These are phyloP conservation scores for Sclerotinia trifoliorum DNA, from an alignment of 2,329 filamentous ascomycete species.

Conservation along the genomic window DNA sequence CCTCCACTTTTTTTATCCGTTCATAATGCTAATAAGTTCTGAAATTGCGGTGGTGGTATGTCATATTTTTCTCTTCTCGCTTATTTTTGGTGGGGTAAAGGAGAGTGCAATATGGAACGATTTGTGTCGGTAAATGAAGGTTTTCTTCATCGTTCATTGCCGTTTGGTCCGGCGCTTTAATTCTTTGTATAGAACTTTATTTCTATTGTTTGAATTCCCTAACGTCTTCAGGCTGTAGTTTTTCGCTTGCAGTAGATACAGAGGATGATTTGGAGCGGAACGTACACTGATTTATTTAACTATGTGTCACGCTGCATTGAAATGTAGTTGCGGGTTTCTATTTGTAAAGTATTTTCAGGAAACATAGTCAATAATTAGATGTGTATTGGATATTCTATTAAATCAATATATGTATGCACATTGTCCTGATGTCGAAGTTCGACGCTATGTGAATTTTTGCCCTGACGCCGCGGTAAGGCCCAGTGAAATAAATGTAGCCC, in stretches of 20 bases:
- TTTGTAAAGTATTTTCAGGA: neutral
- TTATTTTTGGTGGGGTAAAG: slow-evolving; percentile 8
- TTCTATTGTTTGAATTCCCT: neutral
- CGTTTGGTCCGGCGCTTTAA: neutral
- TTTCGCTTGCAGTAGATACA: neutral
- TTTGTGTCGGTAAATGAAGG: neutral
- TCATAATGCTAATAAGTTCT: neutral
- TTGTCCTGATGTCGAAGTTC: neutral
- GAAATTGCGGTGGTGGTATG: neutral
- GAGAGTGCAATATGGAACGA: neutral
- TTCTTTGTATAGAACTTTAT: neutral
- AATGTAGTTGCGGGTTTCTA: neutral
- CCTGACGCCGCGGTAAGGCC: neutral
- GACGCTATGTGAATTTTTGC: neutral
- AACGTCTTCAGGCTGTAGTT: neutral
- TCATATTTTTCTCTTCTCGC: neutral
- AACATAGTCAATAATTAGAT: neutral
- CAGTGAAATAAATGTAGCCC: neutral
- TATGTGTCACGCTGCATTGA: neutral
- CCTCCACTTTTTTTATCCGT: neutral
- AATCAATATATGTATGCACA: neutral
- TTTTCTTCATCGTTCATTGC: neutral
- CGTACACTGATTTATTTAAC: neutral
- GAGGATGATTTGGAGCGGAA: neutral
- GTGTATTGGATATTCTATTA: neutral